Evolutionary conservation across 2,329 filamentous ascomycete genomes (phyloP), one percentile per base, ranked within the genome.

Genomic region (Fusarium sororula): DNA sequence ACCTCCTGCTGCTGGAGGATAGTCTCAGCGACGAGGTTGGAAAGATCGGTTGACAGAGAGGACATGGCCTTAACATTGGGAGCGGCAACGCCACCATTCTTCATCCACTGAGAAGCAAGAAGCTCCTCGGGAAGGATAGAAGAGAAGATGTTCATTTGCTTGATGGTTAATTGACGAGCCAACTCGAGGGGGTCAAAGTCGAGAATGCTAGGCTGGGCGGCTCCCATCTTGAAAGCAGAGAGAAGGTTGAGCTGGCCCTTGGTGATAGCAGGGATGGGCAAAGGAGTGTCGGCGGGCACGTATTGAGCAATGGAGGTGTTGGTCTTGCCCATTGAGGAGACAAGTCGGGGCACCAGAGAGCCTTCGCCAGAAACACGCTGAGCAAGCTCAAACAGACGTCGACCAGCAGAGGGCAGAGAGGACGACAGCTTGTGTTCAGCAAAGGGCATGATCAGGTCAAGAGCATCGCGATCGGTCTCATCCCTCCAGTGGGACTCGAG

Each of bases 11-110:
- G 89, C 63, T 94, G 91, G 20, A 99, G 88, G 77, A 99, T 97
- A 0, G 94, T 97, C 80, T 98, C 96, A 1, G 94, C 93, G 17
- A 99, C 96, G 44, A 98, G 86, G 79, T 98, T 96, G 9, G 96
- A 95, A 24, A 99, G 86, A 73, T 98, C 95, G 0, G 95, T 99
- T 7, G 96, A 97, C 45, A 99, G 86, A 1, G 93, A 92, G 3
- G 95, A 96, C 94, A 98, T 97, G 10, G 94, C 94, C 80, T 96
- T 94, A 71, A 99, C 96, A 73, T 98, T 98, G 44, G 93, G 91
- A 4, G 95, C 94, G 68, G 93, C 90, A 1, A 90, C 91, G 10
- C 92, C 93, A 6, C 90, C 89, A 77, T 95, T 94, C 85, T 97
- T 98, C 83, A 93, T 97, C 95, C 96, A 98, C 82, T 97, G 95